Evolutionary conservation across 805 yeast genomes (phyloP), one percentile per base, ranked within the genome.

Genomic region (Yamadazyma scolyti): DNA sequence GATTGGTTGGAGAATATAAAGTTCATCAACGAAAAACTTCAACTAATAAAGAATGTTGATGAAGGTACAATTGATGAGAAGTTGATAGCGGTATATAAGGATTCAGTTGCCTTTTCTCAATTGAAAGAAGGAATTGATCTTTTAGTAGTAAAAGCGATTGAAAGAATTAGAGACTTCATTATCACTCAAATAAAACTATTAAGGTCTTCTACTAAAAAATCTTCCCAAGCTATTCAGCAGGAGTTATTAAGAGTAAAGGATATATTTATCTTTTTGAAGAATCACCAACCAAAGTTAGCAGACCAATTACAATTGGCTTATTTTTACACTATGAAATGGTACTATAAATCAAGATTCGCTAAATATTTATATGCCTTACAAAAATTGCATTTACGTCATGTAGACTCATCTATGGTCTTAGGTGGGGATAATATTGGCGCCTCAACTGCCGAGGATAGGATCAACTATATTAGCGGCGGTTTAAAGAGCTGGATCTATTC

Each of bases 321-420:
- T 53, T 61, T 79, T 12, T 79, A 78, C 47, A 90, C 97, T 2
- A 89, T 93, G 85, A 68, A 75, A 47, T 93, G 98, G 98, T 93
- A 90, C 60, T 93, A 93, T 54, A 68, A 72, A 36, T 73, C 82
- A 34, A 75, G 83, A 44, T 90, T 89, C 49, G 77, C 80, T 11
- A 75, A 88, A 40, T 89, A 88, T 57, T 56, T 80, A 22, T 75
- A 79, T 39, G 77, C 94, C 1, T 56, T 89, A 30, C 83, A 83
- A 37, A 77, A 76, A 42, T 55, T 87, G 36, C 74, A 71, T 25
- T 42, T 79, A 11, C 66, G 69, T 30, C 58, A 58, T 14, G 73
- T 81, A 6, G 93, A 81, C 40, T 68, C 63, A 35, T 65, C 65
- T 27, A 67, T 68, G 30, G 67, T 82, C 1, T 58, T 83, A 30